These are phyloP conservation scores for Hibiscus trionum DNA, from an alignment of 345 rosid genomes.

Conservation along the genomic window DNA sequence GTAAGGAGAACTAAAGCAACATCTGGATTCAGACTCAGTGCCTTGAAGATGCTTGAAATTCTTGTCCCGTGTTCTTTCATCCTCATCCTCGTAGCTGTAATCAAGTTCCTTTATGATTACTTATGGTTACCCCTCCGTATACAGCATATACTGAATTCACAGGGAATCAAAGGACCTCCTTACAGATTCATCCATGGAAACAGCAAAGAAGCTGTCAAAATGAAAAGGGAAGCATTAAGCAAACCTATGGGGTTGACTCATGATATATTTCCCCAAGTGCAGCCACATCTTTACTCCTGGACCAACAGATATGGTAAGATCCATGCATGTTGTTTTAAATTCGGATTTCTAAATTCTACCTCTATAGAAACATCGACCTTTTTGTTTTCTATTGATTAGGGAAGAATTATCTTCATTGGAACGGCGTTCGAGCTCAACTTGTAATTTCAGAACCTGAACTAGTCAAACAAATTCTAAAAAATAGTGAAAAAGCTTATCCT, in stretches of 20 bases:
- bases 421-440: slow-evolving; percentile 26
- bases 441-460: slow-evolving; percentile 32
- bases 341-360: not conserved
- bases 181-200: slow-evolving; percentile 32
- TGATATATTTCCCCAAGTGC: slow-evolving; percentile 16
- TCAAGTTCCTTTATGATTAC: slow-evolving; percentile 13
- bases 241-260: slow-evolving; percentile 20
- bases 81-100: not conserved
- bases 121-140: slow-evolving; percentile 25
- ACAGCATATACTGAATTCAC: slow-evolving; percentile 12
- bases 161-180: slow-evolving; percentile 30
- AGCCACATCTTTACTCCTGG: slow-evolving; percentile 28
- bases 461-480: slow-evolving; percentile 31
- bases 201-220: slow-evolving; percentile 17
- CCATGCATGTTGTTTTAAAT: not conserved
- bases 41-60: not conserved
- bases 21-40: too few species aligned
- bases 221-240: slow-evolving; percentile 13
- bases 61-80: slow-evolving; percentile 2
- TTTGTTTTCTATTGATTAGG: slow-evolving; percentile 13
- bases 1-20: too few species aligned
- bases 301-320: slow-evolving; percentile 17
- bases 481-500: slow-evolving; percentile 20
- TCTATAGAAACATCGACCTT: not conserved
- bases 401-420: slow-evolving; percentile 30